These are phyloP conservation scores for Arthroderma sp. DNA, from an alignment of 2,329 filamentous ascomycete genomes.

Conservation along the genomic window DNA sequence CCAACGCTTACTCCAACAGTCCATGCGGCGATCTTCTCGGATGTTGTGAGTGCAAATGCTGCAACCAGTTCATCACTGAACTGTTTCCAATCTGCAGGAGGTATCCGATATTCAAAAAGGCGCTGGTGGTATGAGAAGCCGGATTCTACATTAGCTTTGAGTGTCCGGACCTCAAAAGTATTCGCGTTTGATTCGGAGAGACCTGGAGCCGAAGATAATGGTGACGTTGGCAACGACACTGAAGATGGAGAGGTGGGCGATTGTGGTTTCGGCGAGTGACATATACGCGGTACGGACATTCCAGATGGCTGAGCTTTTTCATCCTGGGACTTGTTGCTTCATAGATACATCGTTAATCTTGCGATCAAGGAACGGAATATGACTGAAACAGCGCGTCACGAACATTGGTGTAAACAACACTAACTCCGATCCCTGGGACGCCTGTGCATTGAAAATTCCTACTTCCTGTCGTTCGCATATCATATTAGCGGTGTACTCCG, in stretches of 20 bases:
- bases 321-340: not conserved
- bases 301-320: not conserved
- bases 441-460: not conserved
- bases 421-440: not conserved
- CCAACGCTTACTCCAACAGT: constrained; percentile 9
- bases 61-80: constrained; percentile 10
- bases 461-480: not conserved
- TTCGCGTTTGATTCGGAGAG: not conserved
- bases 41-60: constrained; percentile 6
- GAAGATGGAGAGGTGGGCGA: constrained; percentile 2
- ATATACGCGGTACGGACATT: not conserved
- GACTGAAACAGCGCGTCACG: not conserved
- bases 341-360: not conserved
- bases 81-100: constrained; percentile 11
- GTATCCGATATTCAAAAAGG: constrained; percentile 9
- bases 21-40: constrained; percentile 11
- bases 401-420: not conserved
- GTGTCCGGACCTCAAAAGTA: constrained; percentile 9
- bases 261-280: not conserved
- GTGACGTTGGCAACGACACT: not conserved
- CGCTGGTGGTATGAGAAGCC: constrained; percentile 11
- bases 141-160: constrained; percentile 2
- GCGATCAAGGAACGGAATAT: not conserved
- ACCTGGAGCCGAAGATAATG: not conserved
- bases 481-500: not conserved